phyloP scores from a whole-genome alignment of 805 yeast species.

The Metschnikowia bowlesiae region DNA sequence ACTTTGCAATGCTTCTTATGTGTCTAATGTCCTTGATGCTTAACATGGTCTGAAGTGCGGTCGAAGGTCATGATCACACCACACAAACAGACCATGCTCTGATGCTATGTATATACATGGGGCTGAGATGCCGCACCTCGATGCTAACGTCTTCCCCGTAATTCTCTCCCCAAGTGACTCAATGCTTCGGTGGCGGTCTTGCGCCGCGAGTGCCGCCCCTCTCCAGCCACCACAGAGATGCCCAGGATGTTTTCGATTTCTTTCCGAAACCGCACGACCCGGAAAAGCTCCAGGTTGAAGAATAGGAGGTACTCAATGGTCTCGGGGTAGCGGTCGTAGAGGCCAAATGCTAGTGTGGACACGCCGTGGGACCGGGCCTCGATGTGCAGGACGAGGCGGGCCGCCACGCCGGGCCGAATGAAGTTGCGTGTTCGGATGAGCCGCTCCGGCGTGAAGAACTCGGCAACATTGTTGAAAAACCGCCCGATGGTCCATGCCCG shows the following conservation, averaged over 20 bases:
- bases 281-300: conserved; percentile 17
- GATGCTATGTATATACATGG: too few species aligned
- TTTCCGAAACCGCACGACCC: conserved; percentile 20
- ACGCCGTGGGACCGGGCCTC: conserved; percentile 17
- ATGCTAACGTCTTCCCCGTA: neutral
- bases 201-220: conserved; percentile 20
- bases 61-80: too few species aligned
- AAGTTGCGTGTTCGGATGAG: conserved; percentile 21
- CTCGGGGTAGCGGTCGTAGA: conserved; percentile 33
- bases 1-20: too few species aligned
- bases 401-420: conserved; percentile 18
- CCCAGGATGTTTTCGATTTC: conserved; percentile 19
- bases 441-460: conserved; percentile 30
- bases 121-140: too few species aligned
- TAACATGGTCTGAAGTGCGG: too few species aligned
- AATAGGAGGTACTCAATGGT: conserved; percentile 28
- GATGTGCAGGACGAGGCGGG: conserved; percentile 16
- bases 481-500: conserved; percentile 10
- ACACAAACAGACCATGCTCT: too few species aligned
- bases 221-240: conserved; percentile 9
- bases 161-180: conserved; percentile 7
- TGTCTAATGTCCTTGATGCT: too few species aligned
- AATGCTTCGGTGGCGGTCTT: conserved; percentile 24
- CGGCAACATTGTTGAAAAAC: conserved; percentile 22
- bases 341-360: conserved; percentile 19